These are phyloP conservation scores for Candida sanyaensis DNA, from an alignment of 1,139 yeast genomes.

Conservation along the genomic window DNA sequence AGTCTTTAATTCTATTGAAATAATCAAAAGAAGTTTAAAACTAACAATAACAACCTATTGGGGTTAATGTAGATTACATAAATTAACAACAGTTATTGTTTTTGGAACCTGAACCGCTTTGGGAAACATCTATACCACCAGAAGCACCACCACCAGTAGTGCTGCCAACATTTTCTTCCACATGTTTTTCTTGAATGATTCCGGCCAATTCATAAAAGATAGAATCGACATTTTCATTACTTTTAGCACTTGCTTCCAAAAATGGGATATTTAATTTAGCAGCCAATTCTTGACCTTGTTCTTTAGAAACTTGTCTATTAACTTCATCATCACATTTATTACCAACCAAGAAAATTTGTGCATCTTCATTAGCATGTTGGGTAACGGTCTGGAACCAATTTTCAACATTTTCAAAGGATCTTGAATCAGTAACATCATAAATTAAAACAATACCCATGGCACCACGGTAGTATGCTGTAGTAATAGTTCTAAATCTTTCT, in stretches of 20 bases:
- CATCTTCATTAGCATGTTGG: conserved; percentile 95
- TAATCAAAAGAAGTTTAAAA: too few relatives aligned
- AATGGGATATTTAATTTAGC: conserved; percentile 85
- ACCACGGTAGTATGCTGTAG: conserved; percentile 97
- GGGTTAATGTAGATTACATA: neutral
- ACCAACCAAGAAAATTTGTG: conserved; percentile 90
- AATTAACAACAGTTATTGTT: conserved; percentile 43
- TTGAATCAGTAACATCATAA: conserved; percentile 94
- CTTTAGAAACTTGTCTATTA: conserved; percentile 72
- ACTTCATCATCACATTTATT: conserved; percentile 91
- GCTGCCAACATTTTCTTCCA: conserved; percentile 32
- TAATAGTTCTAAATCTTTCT: conserved; percentile 96
- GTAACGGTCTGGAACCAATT: conserved; percentile 95
- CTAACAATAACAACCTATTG: neutral
- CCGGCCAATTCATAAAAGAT: conserved; percentile 91
- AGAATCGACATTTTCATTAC: conserved; percentile 88
- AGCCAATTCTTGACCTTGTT: conserved; percentile 92
- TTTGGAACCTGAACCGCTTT: conserved; percentile 31
- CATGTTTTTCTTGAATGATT: conserved; percentile 77
- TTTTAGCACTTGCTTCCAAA: conserved; percentile 94
- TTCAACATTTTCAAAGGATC: conserved; percentile 82
- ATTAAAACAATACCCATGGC: conserved; percentile 98
- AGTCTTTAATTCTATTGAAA: too few relatives aligned
- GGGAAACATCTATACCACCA: conserved; percentile 50
- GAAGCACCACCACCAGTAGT: conserved; percentile 22